Evolutionary conservation across 768 basidiomycete species (phyloP), one percentile per base, ranked within the genome.

Genomic region (Leccinum arenicola): DNA sequence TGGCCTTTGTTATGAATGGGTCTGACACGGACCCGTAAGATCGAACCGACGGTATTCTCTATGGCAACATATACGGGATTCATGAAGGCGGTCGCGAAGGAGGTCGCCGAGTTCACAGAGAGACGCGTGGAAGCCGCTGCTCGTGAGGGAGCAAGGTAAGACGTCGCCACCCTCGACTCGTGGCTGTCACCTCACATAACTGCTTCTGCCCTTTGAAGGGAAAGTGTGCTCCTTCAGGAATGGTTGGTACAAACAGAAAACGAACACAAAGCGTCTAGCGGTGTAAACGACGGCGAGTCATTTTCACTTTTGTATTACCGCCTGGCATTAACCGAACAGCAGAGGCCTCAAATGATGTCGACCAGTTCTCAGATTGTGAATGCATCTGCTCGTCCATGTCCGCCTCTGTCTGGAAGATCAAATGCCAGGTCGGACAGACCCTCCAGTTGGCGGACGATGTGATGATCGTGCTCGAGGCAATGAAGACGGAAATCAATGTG

Each of bases 401-500:
- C 23, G 80, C 81, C 3, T 74, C 76, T 10, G 66, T 85, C 27
- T 81, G 80, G 81, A 84, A 83, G 65, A 76, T 87, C 62, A 75
- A 72, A 14, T 77, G 78, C 47, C 63, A 67, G 1, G 67, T 75
- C 5, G 82, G 81, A 12, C 77, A 83, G 54, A 61, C 68, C 0
- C 75, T 86, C 47, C 51, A 67, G 4, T 72, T 78, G 1, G 72
- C 73, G 3, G 76, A 79, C 12, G 73, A 80, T 4, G 74, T 80
- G 3, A 64, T 86, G 38, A 51, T 83, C 33, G 75, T 84, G 19
- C 75, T 87, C 12, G 84, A 86, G 68, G 83, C 86, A 1, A 87
- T 87, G 86, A 87, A 88, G 70, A 84, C 82, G 0, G 84, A 85
- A 64, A 79, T 87, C 48, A 74, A 77, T 14, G 65, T 87, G 15